These are phyloP conservation scores for Mycena indigotica DNA, from an alignment of 768 basidiomycete species.

Conservation along the genomic window DNA sequence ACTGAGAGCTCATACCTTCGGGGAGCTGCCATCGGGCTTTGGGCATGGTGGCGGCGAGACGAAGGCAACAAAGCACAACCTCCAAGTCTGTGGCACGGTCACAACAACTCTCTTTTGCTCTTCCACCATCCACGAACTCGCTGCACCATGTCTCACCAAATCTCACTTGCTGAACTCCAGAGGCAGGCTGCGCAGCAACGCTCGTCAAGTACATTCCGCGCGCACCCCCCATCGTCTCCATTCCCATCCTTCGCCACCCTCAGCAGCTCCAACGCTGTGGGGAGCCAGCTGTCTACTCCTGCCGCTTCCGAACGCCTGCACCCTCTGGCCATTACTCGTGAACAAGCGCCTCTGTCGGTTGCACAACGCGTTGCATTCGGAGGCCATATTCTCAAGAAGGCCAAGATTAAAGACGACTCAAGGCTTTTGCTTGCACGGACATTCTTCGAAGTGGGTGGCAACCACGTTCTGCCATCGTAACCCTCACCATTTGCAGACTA, in stretches of 20 bases:
- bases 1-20: not conserved
- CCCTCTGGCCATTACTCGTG: not conserved
- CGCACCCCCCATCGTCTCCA: too few relatives aligned
- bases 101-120: too few relatives aligned
- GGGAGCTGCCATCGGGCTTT: not conserved
- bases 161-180: too few relatives aligned
- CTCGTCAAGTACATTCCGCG: too few relatives aligned
- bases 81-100: too few relatives aligned
- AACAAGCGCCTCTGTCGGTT: not conserved
- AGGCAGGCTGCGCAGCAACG: too few relatives aligned
- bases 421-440: not conserved
- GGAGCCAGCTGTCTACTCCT: too few relatives aligned
- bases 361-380: not conserved
- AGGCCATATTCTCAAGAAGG: not conserved
- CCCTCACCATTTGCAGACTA: not conserved
- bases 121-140: too few relatives aligned
- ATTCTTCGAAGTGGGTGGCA: not conserved
- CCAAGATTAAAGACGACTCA: not conserved
- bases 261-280: too few relatives aligned
- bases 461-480: not conserved
- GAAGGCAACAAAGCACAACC: not conserved
- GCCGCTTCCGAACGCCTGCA: too few relatives aligned
- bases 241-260: too few relatives aligned
- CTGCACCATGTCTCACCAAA: too few relatives aligned
- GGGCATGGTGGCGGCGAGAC: not conserved